phyloP scores from a whole-genome alignment of 331 rosid species.

The Cydonia oblonga region DNA sequence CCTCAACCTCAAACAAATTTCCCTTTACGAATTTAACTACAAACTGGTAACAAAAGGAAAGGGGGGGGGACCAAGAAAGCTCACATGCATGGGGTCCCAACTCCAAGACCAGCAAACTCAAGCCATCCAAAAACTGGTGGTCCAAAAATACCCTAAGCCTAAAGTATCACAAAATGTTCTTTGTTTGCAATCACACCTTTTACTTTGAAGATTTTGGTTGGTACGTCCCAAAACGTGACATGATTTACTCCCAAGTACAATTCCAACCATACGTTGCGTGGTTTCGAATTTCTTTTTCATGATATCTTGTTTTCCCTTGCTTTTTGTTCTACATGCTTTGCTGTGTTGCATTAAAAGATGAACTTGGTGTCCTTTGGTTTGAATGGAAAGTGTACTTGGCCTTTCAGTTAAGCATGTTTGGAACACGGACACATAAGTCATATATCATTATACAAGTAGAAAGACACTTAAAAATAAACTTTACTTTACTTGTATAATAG shows the following conservation, averaged over 20 bases:
- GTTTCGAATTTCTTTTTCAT: too few species aligned
- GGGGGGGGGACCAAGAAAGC: neutral
- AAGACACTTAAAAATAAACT: too few species aligned
- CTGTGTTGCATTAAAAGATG: too few species aligned
- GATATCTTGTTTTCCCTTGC: too few species aligned
- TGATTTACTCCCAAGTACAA: too few species aligned
- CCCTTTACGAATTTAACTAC: neutral
- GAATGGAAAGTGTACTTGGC: neutral
- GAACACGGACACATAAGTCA: too few species aligned
- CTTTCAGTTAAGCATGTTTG: fast-evolving
- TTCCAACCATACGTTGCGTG: too few species aligned
- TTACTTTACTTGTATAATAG: too few species aligned
- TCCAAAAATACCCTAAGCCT: neutral
- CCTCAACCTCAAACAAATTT: too few species aligned
- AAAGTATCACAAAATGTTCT: neutral
- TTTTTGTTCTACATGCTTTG: too few species aligned
- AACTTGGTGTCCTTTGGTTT: neutral
- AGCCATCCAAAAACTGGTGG: slow-evolving; percentile 2
- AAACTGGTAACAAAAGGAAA: neutral
- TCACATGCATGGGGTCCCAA: slow-evolving; percentile 15
- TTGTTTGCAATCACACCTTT: neutral
- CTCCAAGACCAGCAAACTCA: neutral
- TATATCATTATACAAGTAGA: too few species aligned
- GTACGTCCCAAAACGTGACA: neutral
- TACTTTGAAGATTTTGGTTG: neutral